A percentile compares a stretch with the other conserved stretches of the same genome.
These are phyloP conservation scores for Metroxylon sagu DNA, from an alignment of 176 grass and related monocot genomes.

Conservation along the genomic window DNA sequence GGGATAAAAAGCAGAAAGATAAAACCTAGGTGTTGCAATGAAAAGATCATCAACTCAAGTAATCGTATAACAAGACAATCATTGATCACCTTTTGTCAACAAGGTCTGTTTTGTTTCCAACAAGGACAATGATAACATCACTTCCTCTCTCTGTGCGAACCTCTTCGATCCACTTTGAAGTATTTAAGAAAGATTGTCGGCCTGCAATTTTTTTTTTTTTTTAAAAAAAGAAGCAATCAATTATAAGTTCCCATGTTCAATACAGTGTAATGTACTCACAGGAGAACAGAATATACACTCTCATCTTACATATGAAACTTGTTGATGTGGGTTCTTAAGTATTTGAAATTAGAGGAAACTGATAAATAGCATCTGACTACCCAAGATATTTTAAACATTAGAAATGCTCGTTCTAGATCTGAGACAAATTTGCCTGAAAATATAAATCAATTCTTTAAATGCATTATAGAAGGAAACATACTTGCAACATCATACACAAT, in stretches of 20 bases:
- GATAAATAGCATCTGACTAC: too few relatives aligned
- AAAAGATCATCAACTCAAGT: not conserved
- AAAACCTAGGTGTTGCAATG: too few relatives aligned
- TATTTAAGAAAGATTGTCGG: conserved; percentile 94
- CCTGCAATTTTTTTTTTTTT: conserved; percentile 29
- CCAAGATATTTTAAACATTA: conserved; percentile 3
- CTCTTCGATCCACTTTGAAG: conserved; percentile 99
- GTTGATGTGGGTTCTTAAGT: too few relatives aligned
- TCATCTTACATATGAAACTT: too few relatives aligned
- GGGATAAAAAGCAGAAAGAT: not conserved
- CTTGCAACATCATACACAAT: conserved; percentile 97
- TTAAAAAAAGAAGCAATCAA: conserved; percentile 11
- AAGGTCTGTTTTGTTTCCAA: conserved; percentile 98
- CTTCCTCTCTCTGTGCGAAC: conserved; percentile 93
- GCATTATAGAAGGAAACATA: conserved; percentile 23
- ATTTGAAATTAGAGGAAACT: too few relatives aligned
- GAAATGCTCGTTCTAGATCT: not conserved
- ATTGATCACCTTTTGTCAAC: conserved; percentile 83
- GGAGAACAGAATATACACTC: too few relatives aligned
- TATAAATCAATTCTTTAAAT: too few relatives aligned
- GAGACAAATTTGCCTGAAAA: not conserved
- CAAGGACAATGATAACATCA: conserved; percentile 98
- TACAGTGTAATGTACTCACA: too few relatives aligned
- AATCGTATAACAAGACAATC: conserved; percentile 1
- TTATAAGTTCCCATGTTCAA: too few relatives aligned